A percentile compares a stretch with the other conserved stretches of the same genome.
phyloP scores from a whole-genome alignment of 2,329 filamentous ascomycete genomes.

The Fusarium austroafricanum region DNA sequence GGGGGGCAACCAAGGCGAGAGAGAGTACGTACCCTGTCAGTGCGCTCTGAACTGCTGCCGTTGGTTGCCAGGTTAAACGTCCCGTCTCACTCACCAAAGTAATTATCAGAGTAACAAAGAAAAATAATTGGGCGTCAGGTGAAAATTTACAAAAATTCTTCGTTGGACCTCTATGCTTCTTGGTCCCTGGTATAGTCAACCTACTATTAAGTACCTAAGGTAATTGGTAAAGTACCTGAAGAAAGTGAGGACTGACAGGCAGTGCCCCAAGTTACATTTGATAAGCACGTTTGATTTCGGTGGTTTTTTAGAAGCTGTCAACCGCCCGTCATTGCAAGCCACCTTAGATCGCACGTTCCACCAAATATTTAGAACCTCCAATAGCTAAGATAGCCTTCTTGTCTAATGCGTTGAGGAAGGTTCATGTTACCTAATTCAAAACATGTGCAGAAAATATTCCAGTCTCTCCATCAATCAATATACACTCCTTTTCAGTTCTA shows the following conservation, averaged over 20 bases:
- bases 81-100: not conserved
- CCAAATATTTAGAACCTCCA: not conserved
- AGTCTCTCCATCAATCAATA: not conserved
- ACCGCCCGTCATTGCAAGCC: conserved; percentile 9
- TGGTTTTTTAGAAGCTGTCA: conserved; percentile 2
- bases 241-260: not conserved
- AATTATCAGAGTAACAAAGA: not conserved
- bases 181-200: too few species aligned
- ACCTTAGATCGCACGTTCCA: conserved; percentile 14
- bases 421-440: not conserved
- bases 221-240: too few species aligned
- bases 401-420: conserved; percentile 2
- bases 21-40: not conserved
- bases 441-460: not conserved
- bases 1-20: not conserved
- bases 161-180: too few species aligned
- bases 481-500: not conserved
- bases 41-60: not conserved
- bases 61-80: too few species aligned
- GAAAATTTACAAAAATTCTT: too few species aligned
- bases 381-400: not conserved
- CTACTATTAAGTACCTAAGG: too few species aligned
- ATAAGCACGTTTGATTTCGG: conserved; percentile 34
- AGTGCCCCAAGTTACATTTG: not conserved
- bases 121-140: too few species aligned